Conservation (phyloP, 306 rosid species). For the Trifolium repens region DNA sequence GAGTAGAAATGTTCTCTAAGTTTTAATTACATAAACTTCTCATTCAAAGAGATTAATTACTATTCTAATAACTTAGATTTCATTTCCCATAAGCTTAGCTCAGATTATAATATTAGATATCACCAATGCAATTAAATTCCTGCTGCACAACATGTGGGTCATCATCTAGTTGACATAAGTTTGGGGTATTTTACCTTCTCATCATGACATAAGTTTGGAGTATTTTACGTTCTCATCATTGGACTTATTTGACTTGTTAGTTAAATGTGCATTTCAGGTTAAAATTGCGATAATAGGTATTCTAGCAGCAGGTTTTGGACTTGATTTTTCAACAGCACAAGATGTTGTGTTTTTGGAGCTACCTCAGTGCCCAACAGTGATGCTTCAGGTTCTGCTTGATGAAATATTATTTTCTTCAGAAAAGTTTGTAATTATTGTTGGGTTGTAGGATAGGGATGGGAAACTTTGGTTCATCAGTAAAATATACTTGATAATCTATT, state of each 20-base stretch:
- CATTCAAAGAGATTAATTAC: background rate
- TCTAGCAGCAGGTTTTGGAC: constrained; percentile 93
- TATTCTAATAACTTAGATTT: background rate
- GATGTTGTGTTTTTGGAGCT: constrained; percentile 94
- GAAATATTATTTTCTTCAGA: constrained; percentile 17
- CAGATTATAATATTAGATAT: background rate
- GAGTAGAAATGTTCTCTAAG: background rate
- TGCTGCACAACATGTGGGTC: background rate
- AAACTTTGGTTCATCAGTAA: background rate
- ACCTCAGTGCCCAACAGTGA: constrained; percentile 75
- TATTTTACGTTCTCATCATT: background rate
- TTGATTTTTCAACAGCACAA: constrained; percentile 90
- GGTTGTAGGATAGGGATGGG: constrained; percentile 19
- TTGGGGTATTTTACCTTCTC: constrained; percentile 22
- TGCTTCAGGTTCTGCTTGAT: constrained; percentile 80
- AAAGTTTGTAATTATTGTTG: constrained; percentile 13
- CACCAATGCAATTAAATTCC: background rate
- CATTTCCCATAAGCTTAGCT: background rate
- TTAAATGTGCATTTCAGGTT: constrained; percentile 59
- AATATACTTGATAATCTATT: constrained; percentile 20
- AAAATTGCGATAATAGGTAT: constrained; percentile 89
- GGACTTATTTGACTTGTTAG: constrained; percentile 34
- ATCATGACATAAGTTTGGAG: constrained; percentile 12
- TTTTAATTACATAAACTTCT: background rate
- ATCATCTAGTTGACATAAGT: background rate